Conservation (phyloP, 257 asterid genomes). For the Nicotiana tomentosiformis region DNA sequence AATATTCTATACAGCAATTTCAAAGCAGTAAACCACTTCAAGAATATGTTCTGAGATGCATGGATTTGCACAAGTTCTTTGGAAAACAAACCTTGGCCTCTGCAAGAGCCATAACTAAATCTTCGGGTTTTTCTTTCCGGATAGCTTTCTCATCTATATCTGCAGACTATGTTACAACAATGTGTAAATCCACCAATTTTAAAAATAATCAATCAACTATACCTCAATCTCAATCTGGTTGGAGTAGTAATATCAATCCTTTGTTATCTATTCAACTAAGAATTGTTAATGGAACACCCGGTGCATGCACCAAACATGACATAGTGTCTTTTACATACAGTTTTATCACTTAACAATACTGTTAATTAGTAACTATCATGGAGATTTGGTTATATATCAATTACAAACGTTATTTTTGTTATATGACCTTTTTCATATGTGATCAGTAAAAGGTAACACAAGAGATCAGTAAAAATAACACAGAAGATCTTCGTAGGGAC, state of each 20-base stretch:
- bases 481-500: no score
- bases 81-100: conserved; percentile 65
- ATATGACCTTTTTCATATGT: no score
- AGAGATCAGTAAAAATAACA: no score
- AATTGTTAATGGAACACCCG: not conserved
- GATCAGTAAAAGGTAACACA: no score
- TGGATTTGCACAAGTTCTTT: not conserved
- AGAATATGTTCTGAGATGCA: not conserved
- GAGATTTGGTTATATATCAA: no score
- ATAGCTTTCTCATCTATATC: conserved; percentile 93
- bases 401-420: no score
- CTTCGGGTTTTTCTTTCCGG: conserved; percentile 82
- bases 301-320: not conserved
- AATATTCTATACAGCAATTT: not conserved
- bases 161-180: conserved; percentile 50
- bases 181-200: not conserved
- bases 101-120: conserved; percentile 86
- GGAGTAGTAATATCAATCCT: not conserved
- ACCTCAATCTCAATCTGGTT: not conserved
- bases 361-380: no score
- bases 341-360: not conserved
- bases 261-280: not conserved
- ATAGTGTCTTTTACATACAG: not conserved
- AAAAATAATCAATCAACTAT: not conserved
- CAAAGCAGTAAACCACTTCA: not conserved